phyloP scores from a whole-genome alignment of 345 rosid genomes.

The Moringa oleifera region DNA sequence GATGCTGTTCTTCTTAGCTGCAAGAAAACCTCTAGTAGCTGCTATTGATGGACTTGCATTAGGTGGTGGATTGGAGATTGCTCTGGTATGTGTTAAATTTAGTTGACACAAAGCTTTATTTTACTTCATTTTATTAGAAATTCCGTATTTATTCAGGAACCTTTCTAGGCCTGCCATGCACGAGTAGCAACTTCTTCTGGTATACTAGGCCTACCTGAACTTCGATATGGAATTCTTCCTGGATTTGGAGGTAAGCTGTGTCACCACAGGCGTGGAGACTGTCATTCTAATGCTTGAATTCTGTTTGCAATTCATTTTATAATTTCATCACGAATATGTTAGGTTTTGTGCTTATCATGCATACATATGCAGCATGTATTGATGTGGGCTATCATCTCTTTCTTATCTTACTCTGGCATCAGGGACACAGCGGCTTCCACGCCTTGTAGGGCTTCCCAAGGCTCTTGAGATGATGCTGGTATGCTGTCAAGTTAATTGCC shows the following conservation, averaged over 20 bases:
- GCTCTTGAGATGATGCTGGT: constrained; percentile 99
- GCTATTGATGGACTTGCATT: constrained; percentile 97
- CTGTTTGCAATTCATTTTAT: background rate
- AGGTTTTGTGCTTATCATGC: too few species aligned
- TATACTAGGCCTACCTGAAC: constrained; percentile 86
- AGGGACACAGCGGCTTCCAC: constrained; percentile 99
- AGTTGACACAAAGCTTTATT: background rate
- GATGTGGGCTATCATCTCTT: too few species aligned
- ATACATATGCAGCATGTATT: too few species aligned
- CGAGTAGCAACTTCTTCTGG: constrained; percentile 74
- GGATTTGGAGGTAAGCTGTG: constrained; percentile 84
- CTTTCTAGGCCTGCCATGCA: constrained; percentile 76
- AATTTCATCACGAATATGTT: too few species aligned
- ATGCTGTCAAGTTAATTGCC: constrained; percentile 22
- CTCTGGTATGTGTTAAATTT: constrained; percentile 56
- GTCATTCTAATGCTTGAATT: background rate
- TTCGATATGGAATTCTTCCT: constrained; percentile 87
- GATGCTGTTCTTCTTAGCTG: constrained; percentile 40
- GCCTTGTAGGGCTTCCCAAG: constrained; percentile 90
- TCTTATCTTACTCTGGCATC: constrained; percentile 23
- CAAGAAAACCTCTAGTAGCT: constrained; percentile 91
- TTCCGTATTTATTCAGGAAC: background rate
- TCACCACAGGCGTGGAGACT: background rate
- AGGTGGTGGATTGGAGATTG: constrained; percentile 96
- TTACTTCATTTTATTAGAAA: background rate